phyloP scores from a whole-genome alignment of 768 basidiomycete species.

The Termitomyces sp. region DNA sequence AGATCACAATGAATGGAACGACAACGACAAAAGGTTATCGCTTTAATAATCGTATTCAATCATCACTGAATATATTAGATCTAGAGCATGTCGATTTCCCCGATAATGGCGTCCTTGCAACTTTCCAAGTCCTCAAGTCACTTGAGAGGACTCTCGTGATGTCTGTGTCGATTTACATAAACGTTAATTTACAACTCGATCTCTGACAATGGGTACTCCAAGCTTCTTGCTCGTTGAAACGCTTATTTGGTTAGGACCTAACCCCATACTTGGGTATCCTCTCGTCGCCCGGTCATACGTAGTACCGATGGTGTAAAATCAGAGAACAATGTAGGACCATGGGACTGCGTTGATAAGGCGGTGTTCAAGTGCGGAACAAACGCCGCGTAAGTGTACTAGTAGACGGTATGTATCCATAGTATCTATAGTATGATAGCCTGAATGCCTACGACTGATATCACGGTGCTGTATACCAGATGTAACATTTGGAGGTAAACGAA shows the following conservation, averaged over 20 bases:
- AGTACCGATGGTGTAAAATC: neutral
- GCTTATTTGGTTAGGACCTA: neutral
- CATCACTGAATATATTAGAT: neutral
- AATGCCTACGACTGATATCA: no score
- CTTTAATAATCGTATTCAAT: no score
- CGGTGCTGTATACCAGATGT: neutral
- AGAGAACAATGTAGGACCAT: neutral
- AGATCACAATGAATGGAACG: neutral
- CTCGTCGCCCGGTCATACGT: neutral
- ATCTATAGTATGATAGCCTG: neutral
- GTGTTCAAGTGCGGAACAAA: no score
- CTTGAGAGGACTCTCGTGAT: neutral
- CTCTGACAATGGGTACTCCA: neutral
- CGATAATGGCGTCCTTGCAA: neutral
- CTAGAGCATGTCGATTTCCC: neutral
- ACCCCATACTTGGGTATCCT: neutral
- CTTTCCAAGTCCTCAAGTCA: neutral
- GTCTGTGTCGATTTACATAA: neutral
- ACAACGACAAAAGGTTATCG: neutral
- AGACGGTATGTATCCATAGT: neutral
- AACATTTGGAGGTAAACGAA: no score
- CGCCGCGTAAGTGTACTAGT: no score
- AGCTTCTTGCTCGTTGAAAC: neutral
- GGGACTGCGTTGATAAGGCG: no score
- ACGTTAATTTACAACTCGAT: neutral